Percentiles rank a stretch among this genome's conserved stretches.
These are phyloP conservation scores for Neofusicoccum sp. DNA, from an alignment of 2,329 filamentous ascomycete species.

Conservation along the genomic window DNA sequence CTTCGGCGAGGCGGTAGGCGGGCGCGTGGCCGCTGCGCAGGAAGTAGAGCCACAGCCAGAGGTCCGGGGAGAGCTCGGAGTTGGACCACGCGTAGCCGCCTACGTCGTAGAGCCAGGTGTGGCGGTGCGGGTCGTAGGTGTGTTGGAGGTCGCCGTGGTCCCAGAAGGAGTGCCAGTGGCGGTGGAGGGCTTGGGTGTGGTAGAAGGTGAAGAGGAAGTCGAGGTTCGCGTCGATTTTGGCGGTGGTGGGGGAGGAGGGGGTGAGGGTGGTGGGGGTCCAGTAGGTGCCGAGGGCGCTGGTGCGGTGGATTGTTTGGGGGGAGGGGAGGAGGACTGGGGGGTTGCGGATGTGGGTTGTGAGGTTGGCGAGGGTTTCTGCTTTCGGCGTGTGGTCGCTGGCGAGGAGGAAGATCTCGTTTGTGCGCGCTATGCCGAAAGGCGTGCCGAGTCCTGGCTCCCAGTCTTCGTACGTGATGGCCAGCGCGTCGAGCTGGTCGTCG, in stretches of 20 bases:
- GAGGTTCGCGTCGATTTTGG: constrained; percentile 52
- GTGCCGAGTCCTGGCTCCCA: constrained; percentile 57
- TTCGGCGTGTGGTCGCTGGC: constrained; percentile 55
- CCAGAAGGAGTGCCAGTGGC: constrained; percentile 63
- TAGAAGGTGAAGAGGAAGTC: constrained; percentile 59
- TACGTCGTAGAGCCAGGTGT: constrained; percentile 62
- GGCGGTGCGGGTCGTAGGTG: constrained; percentile 58
- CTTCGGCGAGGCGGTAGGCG: constrained; percentile 59
- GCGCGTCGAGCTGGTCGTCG: constrained; percentile 57
- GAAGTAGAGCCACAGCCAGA: constrained; percentile 64
- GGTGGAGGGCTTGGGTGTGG: constrained; percentile 54
- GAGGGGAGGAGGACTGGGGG: no score
- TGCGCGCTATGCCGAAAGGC: constrained; percentile 58
- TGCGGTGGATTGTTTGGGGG: no score
- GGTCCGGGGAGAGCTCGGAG: constrained; percentile 60
- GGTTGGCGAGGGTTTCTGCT: no score
- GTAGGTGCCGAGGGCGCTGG: no score
- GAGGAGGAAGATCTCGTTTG: constrained; percentile 56
- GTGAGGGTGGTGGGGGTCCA: constrained; percentile 47
- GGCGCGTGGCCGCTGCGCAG: constrained; percentile 58
- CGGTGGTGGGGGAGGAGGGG: constrained; percentile 27
- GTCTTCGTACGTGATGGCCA: constrained; percentile 64
- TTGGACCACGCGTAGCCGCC: constrained; percentile 67
- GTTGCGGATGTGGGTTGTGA: no score
- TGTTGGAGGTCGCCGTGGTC: constrained; percentile 64